These are phyloP conservation scores for Penicillium herquei DNA, from an alignment of 495 filamentous ascomycete genomes.

Conservation along the genomic window DNA sequence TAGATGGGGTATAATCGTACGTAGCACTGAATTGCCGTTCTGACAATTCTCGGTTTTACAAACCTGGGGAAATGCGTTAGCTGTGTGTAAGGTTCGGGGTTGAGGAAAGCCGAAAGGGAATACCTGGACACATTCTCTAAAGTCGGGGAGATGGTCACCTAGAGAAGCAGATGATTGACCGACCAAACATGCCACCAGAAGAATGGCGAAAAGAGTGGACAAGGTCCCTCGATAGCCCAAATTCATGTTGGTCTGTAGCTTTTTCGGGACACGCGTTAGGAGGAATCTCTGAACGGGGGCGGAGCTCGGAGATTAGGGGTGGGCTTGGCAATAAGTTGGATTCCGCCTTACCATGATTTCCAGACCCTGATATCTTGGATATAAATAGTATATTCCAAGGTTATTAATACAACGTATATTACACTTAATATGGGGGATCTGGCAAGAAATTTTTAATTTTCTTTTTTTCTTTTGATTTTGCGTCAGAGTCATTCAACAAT, in stretches of 20 bases:
- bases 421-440: no score
- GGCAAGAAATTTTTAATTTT: not conserved
- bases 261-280: constrained; percentile 20
- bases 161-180: constrained; percentile 63
- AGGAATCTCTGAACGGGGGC: no score
- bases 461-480: no score
- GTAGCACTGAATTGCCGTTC: constrained; percentile 43
- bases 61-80: constrained; percentile 51
- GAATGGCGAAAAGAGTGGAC: constrained; percentile 28
- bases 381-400: not conserved
- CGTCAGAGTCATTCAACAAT: no score
- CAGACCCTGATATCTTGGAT: not conserved
- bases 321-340: constrained; percentile 22
- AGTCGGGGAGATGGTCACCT: constrained; percentile 87
- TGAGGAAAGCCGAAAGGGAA: not conserved
- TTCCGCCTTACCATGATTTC: not conserved
- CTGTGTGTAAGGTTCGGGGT: constrained; percentile 1
- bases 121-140: constrained; percentile 85
- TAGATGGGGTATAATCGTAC: constrained; percentile 30
- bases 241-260: constrained; percentile 31
- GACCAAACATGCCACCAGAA: constrained; percentile 45
- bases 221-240: constrained; percentile 22
- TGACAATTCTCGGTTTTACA: constrained; percentile 81
- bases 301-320: not conserved
- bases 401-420: no score